Evolutionary conservation across 2,329 filamentous ascomycete species (phyloP), one percentile per base, ranked within the genome.

Genomic region (Didymella pinodella): DNA sequence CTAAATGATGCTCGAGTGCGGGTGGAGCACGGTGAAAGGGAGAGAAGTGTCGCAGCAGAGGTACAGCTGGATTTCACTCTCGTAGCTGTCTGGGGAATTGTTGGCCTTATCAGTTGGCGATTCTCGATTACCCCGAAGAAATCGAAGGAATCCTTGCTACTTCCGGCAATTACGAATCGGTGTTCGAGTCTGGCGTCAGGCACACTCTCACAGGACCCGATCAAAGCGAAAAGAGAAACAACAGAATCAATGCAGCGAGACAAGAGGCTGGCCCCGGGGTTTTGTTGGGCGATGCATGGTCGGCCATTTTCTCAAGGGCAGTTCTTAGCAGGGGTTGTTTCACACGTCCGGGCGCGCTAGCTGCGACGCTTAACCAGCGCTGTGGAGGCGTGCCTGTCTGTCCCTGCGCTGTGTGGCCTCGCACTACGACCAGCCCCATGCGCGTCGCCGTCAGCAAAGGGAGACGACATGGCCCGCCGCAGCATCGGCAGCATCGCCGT

Each of bases 281-380:
- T 59, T 59, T 59, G 50, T 59, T 59, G 56, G 47, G 56, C 51
- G 22, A 45, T 40, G 25, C 44, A 14, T 48, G 2, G 51, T 40
- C 34, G 29, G 31, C 46, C 20, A 46, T 59, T 59, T 59, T 43
- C 41, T 57, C 56, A 50, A 59, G 56, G 56, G 56, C 50, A 54
- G 56, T 20, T 46, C 50, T 18, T 29, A 44, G 56, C 56, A 59
- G 56, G 56, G 46, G 50, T 48, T 43, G 50, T 50, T 59, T 59
- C 56, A 59, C 56, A 41, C 46, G 38, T n/a, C 40, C 50, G 36
- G 56, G 16, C 50, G 50, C 56, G 50, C 56, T 59, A 59, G 40
- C 16, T 31, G 20, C 54, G 43, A 18, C 43, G 40, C 40, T 36
- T 18, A 18, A 5, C 31, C 50, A 22, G 7, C 20, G 31, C 54